Percentiles rank a stretch among this genome's conserved stretches.
phyloP scores from a whole-genome alignment of 2,329 filamentous ascomycete species.

The Mycosphaerella arachidis region DNA sequence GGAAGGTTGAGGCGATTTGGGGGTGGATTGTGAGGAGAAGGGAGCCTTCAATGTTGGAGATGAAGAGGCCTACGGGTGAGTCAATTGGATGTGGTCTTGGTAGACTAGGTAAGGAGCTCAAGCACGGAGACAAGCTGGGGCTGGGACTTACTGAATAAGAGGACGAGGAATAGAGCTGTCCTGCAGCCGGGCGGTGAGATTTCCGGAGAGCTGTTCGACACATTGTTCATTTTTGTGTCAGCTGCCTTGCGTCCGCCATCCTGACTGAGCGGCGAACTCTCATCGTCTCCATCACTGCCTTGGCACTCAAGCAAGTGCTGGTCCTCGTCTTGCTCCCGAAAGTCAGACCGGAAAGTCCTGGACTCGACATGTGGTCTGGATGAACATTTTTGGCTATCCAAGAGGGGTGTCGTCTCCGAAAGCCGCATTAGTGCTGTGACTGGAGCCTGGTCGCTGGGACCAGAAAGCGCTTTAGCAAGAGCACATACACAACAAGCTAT shows the following conservation, averaged over 20 bases:
- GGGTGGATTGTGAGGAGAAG: neutral
- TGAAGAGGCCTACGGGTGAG: neutral
- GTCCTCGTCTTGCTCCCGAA: neutral
- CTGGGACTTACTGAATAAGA: neutral
- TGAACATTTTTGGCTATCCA: neutral
- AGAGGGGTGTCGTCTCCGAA: neutral
- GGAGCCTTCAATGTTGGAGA: conserved; percentile 3
- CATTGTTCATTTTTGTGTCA: neutral
- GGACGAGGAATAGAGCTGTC: conserved; percentile 2
- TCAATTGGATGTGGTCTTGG: neutral
- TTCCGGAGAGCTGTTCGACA: neutral
- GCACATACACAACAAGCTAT: neutral
- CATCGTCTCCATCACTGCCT: no score
- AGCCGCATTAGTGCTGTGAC: neutral
- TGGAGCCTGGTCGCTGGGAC: conserved; percentile 1
- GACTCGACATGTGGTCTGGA: neutral
- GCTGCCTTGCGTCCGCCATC: neutral
- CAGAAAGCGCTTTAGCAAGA: no score
- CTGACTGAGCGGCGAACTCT: neutral
- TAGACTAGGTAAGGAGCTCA: neutral
- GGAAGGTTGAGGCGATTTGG: neutral
- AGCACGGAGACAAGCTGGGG: neutral
- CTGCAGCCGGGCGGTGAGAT: neutral
- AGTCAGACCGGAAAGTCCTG: neutral
- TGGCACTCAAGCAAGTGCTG: neutral